Conservation (phyloP, 495 filamentous ascomycete genomes). For the Podospora bellae-mahoneyi region DNA sequence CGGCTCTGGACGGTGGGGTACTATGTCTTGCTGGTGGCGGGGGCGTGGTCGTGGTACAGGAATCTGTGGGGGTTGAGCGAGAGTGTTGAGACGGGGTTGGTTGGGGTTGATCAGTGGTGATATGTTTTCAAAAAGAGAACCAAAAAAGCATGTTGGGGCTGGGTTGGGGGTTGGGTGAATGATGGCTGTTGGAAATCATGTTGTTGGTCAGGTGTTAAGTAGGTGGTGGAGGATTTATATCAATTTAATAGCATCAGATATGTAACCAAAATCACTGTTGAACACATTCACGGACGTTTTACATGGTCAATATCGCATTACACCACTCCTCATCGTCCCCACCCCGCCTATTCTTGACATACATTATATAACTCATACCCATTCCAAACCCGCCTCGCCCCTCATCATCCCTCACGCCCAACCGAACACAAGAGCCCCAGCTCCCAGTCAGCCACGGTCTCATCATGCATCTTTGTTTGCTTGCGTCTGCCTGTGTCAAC, state of each 20-base stretch:
- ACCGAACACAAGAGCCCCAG: not conserved
- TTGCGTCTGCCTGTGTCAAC: not conserved
- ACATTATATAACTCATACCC: not conserved
- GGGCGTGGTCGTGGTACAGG: slow-evolving; percentile 65
- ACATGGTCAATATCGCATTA: slow-evolving; percentile 3
- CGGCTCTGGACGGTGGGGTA: slow-evolving; percentile 71
- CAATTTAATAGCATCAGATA: too few species aligned
- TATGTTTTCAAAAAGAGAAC: not conserved
- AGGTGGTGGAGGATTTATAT: too few species aligned
- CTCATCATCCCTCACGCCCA: not conserved
- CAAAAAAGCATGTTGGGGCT: not conserved
- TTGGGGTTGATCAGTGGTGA: slow-evolving; percentile 41
- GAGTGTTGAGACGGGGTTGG: slow-evolving; percentile 27
- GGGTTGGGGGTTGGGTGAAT: too few species aligned
- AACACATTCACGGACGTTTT: not conserved
- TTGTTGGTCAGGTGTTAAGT: too few species aligned
- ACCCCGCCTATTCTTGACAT: not conserved
- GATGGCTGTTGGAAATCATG: too few species aligned
- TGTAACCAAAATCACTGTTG: too few species aligned
- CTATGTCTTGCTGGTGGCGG: slow-evolving; percentile 68
- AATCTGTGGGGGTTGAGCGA: slow-evolving; percentile 72
- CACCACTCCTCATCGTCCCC: not conserved
- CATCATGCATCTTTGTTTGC: slow-evolving; percentile 1
- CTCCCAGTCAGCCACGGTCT: not conserved
- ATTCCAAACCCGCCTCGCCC: slow-evolving; percentile 3